Base-by-base conservation (phyloP, 345 rosid species). In the Lepidium africanum region DNA sequence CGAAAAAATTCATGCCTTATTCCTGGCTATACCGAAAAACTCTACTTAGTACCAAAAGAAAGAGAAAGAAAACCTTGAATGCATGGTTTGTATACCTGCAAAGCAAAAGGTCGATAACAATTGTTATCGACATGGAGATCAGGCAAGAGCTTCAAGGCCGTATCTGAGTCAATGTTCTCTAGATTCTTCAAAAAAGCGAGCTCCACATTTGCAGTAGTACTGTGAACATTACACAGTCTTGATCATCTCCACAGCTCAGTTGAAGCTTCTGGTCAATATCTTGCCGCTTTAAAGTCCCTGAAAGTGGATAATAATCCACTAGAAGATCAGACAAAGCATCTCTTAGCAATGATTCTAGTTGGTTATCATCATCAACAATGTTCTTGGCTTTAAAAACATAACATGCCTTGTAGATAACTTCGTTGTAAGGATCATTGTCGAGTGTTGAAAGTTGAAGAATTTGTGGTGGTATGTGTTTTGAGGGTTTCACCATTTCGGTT, bases 301-400 rank as follows among this genome's bases (percentile, higher is more conserved):
- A 82, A 30, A 86, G 77, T 3, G 87, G 90, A 55, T 75, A 81
- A 72, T 76, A 80, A 49, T 75, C 66, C 46, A 81, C 84, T 49
- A 83, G 64, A 38, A 73, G 78, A 21, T 77, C 69, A 13, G 87
- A 78, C 12, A 85, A 75, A 43, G 87, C 87, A 45, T 80, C 78
- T 48, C 50, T 62, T 17, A 81, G 72, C 16, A 86, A 25, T 61
- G 33, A 10, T 12, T 69, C 76, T 3, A 59, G 59, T 10, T 0
- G 49, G 16, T 58, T 2, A 40, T 70, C 37, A 40, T 70, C 45
- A 35, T 60, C 59, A 10, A 7, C 10, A 3, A 23, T 50, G 41
- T 50, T 23, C 14, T 61, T 74, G 60, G 68, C 72, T 62, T 85
- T 72, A 35, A 76, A 84, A 16, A 66, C 82, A n/a, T 78, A 81